A percentile compares a stretch with the other conserved stretches of the same genome.
Conservation (phyloP, 495 filamentous ascomycete species). For the Penicillium longicatenatum region DNA sequence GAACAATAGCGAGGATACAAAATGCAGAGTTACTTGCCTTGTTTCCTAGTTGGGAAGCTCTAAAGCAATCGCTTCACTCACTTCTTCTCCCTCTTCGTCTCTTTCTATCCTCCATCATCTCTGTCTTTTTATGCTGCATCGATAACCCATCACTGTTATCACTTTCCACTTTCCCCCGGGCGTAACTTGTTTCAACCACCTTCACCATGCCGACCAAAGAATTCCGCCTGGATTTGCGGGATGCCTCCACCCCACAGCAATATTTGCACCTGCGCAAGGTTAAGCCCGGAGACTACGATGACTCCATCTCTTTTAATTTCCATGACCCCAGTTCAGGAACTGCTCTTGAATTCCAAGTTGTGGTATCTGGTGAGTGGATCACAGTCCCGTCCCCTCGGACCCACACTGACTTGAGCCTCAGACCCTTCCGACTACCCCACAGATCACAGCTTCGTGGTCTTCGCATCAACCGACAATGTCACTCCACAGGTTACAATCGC, state of each 20-base stretch:
- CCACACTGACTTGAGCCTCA: conserved; percentile 21
- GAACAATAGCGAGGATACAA: too few species aligned
- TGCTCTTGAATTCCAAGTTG: conserved; percentile 51
- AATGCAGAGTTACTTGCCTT: not conserved
- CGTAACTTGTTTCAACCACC: not conserved
- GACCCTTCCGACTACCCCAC: conserved; percentile 68
- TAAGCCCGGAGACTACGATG: conserved; percentile 59
- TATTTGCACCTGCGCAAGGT: conserved; percentile 49
- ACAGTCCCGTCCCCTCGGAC: not conserved
- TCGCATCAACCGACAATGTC: conserved; percentile 54
- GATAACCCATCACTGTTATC: not conserved
- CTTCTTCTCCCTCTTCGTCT: not conserved
- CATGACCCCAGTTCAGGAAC: conserved; percentile 20
- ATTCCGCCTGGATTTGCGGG: conserved; percentile 54
- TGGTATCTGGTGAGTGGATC: conserved; percentile 54
- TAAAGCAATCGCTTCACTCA: not conserved
- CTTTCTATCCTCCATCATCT: not conserved
- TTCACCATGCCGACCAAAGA: conserved; percentile 57
- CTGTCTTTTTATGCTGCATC: not conserved
- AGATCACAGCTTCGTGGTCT: conserved; percentile 61
- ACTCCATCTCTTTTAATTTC: conserved; percentile 61
- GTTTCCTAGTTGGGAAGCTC: not conserved
- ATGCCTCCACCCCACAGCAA: conserved; percentile 31
- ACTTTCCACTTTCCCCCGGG: not conserved
- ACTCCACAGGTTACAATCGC: conserved; percentile 44